Percentiles rank a stretch among this genome's conserved stretches.
These are phyloP conservation scores for Chenopodium berlandieri DNA, from an alignment of 148 eudicot genomes.

Conservation along the genomic window DNA sequence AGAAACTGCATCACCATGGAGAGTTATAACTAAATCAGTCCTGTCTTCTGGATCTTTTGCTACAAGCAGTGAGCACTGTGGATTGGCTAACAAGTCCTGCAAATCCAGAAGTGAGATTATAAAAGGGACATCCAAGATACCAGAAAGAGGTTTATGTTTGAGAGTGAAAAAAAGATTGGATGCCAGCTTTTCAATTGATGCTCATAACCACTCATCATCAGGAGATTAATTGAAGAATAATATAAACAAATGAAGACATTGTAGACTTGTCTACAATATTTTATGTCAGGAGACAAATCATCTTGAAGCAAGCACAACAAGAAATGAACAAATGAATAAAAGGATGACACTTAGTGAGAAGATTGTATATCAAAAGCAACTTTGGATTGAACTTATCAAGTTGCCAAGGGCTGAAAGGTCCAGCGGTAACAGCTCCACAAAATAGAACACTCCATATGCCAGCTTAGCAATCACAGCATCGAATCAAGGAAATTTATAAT, in stretches of 20 bases:
- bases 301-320: background rate
- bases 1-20: constrained; percentile 87
- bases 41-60: constrained; percentile 95
- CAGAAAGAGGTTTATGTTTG: background rate
- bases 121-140: background rate
- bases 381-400: background rate
- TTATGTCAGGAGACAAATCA: background rate
- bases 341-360: background rate
- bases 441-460: background rate
- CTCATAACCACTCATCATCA: background rate
- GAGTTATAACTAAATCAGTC: constrained; percentile 80
- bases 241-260: background rate
- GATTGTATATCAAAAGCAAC: background rate
- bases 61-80: constrained; percentile 84
- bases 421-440: background rate
- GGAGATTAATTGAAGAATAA: background rate
- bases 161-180: background rate
- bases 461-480: background rate
- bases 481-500: background rate
- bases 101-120: constrained; percentile 23
- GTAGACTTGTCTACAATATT: too few species aligned
- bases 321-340: background rate
- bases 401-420: background rate
- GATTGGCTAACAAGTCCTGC: constrained; percentile 83
- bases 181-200: background rate